Evolutionary conservation across 164 flowering plant species (phyloP).

Genomic region (Nymphaea colorata): DNA sequence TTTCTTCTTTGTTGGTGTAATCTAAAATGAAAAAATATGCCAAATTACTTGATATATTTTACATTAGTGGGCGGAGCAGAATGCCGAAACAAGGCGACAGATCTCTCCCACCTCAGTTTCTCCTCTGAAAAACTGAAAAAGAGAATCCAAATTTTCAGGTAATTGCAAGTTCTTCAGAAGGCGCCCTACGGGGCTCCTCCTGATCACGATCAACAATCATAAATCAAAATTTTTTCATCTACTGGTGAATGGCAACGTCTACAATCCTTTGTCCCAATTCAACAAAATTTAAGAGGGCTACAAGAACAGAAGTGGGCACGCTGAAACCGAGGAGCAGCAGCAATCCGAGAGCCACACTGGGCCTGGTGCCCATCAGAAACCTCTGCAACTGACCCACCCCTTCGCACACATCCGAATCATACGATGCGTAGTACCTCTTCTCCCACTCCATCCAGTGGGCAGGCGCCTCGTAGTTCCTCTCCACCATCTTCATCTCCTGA

Average conservation of each 20-base stretch:
- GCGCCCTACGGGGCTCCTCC: no score
- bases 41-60: no score
- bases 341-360: constrained; percentile 38
- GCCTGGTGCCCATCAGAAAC: constrained; percentile 43
- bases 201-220: no score
- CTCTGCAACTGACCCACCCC: constrained; percentile 32
- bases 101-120: no score
- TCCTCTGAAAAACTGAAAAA: no score
- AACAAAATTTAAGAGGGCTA: constrained; percentile 13
- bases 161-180: no score
- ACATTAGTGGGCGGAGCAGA: no score
- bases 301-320: constrained; percentile 19
- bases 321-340: constrained; percentile 21
- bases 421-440: constrained; percentile 24
- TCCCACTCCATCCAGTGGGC: constrained; percentile 54
- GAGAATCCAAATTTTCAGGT: no score
- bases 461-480: constrained; percentile 33
- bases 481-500: constrained; percentile 44
- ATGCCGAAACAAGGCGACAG: no score
- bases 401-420: constrained; percentile 28
- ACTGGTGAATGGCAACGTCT: neutral
- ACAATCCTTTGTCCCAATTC: constrained; percentile 7
- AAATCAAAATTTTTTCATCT: neutral
- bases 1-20: no score
- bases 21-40: no score